A percentile compares a stretch with the other conserved stretches of the same genome.
These are phyloP conservation scores for Kingdonia uniflora DNA, from an alignment of 164 flowering plant species.

Conservation along the genomic window DNA sequence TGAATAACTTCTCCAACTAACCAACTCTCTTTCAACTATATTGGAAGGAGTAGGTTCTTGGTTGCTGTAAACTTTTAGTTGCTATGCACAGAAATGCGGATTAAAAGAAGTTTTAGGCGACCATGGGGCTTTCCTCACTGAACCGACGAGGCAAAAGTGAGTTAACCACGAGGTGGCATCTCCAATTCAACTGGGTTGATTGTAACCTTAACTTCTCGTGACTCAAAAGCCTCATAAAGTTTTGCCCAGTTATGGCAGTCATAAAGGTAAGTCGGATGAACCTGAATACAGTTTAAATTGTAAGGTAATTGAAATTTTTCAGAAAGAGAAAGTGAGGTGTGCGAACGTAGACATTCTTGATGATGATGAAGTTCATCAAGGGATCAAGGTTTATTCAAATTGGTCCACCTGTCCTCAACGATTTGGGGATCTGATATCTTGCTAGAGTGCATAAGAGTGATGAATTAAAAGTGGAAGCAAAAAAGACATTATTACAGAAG, in stretches of 20 bases:
- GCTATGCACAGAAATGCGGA: slow-evolving; percentile 90
- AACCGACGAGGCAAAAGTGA: slow-evolving; percentile 14
- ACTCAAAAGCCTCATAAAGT: slow-evolving; percentile 41
- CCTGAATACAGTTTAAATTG: slow-evolving; percentile 86
- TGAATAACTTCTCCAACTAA: too few species aligned
- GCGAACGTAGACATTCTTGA: slow-evolving; percentile 67
- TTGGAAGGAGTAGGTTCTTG: slow-evolving; percentile 87
- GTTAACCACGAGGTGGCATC: slow-evolving; percentile 32
- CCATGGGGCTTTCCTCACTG: slow-evolving; percentile 37
- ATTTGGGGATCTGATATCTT: slow-evolving; percentile 93
- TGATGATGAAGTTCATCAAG: slow-evolving; percentile 87
- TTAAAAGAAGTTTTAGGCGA: slow-evolving; percentile 58
- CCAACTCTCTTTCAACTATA: slow-evolving; percentile 93
- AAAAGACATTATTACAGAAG: slow-evolving; percentile 31
- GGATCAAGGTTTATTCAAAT: slow-evolving; percentile 80
- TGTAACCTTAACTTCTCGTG: slow-evolving; percentile 33
- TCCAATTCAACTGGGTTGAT: slow-evolving; percentile 56
- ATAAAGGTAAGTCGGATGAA: slow-evolving; percentile 89
- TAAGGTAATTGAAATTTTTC: slow-evolving; percentile 81
- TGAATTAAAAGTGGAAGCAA: slow-evolving; percentile 57
- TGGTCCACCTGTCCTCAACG: slow-evolving; percentile 98
- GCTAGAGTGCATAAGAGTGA: slow-evolving; percentile 94
- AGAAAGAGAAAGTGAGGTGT: slow-evolving; percentile 60
- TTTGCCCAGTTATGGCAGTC: slow-evolving; percentile 67
- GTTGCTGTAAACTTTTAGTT: slow-evolving; percentile 74